Evolutionary conservation across 345 rosid species (phyloP), one percentile per base, ranked within the genome.

Genomic region (Eucalyptus sideroxylon): DNA sequence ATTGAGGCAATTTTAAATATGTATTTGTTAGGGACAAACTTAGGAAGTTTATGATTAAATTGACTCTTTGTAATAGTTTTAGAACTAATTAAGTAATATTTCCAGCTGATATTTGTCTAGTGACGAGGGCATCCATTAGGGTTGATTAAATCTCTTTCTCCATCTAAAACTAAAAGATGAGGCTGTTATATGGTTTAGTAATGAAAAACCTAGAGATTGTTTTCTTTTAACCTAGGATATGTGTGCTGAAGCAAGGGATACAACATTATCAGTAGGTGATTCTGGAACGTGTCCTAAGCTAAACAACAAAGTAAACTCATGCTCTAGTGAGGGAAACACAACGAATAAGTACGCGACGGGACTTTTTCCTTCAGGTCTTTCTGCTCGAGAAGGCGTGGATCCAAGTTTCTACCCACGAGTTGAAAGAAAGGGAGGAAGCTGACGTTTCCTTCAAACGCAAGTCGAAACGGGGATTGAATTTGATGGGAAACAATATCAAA

Each of bases 11-110:
- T 60, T 11, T 8, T 60, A 60, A 24, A 6, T 26, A 26, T 60
- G 62, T 12, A 21, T 56, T 56, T 23, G 5, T 56, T 56, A 10
- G 30, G 27, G 62, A 56, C 31, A 60, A 7, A n/a, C 3, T 30
- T 65, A 2, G 5, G 17, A 65, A n/a, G 1, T 4, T n/a, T 65
- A 2, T 4, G 4, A 15, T n/a, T n/a, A 31, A 65, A n/a, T 65
- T 30, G 17, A n/a, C 37, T 14, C 2, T 0, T 0, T 65, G 10
- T 16, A n/a, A n/a, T 65, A 65, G 0, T 15, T 65, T 65, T 65
- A 65, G 37, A 7, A 65, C 19, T 65, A 16, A 65, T 65, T 7
- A 14, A 65, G 19, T 27, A 60, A 65, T 65, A n/a, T 65, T n/a
- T 65, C 77, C 10, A 31, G 77, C 37, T 11, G 17, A n/a, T n/a